phyloP scores from a whole-genome alignment of 1,284 basidiomycete genomes.

The Athelia psychrophila region DNA sequence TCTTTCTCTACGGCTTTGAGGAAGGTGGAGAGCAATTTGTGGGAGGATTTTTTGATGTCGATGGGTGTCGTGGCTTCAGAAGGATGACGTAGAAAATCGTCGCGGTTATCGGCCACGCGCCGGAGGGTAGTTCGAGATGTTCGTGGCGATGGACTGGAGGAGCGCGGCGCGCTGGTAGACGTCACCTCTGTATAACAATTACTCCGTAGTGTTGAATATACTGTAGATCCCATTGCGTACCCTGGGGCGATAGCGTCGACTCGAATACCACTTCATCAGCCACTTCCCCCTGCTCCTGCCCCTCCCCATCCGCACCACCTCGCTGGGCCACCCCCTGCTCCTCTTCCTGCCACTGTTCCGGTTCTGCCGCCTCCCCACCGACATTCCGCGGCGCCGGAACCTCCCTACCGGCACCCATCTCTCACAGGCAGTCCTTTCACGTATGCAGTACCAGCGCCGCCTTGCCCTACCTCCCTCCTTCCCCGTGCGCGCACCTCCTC shows the following conservation, averaged over 20 bases:
- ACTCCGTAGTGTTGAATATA: too few relatives aligned
- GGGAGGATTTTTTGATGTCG: conserved; percentile 66
- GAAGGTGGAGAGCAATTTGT: conserved; percentile 81
- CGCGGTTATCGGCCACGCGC: conserved; percentile 72
- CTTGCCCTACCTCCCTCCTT: neutral
- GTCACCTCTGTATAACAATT: conserved; percentile 51
- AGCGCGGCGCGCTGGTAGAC: conserved; percentile 64
- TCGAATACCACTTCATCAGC: conserved; percentile 6
- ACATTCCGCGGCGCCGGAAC: conserved; percentile 35
- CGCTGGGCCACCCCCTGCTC: conserved; percentile 7
- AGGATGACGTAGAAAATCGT: conserved; percentile 77
- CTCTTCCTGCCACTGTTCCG: conserved; percentile 8
- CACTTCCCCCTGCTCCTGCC: conserved; percentile 12
- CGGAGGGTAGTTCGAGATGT: conserved; percentile 42
- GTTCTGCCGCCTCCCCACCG: conserved; percentile 19
- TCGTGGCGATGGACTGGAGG: conserved; percentile 61
- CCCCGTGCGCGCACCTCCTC: conserved; percentile 28
- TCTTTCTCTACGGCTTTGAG: conserved; percentile 75
- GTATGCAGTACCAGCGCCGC: conserved; percentile 68
- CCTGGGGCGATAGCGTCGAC: conserved; percentile 16
- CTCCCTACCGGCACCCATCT: conserved; percentile 58
- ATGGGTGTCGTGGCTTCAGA: conserved; percentile 45
- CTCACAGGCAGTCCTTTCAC: conserved; percentile 72
- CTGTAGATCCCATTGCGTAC: conserved; percentile 7
- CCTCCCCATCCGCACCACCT: conserved; percentile 16